A percentile compares a stretch with the other conserved stretches of the same genome.
These are phyloP conservation scores for Penicillium steckii DNA, from an alignment of 495 filamentous ascomycete species.

Conservation along the genomic window DNA sequence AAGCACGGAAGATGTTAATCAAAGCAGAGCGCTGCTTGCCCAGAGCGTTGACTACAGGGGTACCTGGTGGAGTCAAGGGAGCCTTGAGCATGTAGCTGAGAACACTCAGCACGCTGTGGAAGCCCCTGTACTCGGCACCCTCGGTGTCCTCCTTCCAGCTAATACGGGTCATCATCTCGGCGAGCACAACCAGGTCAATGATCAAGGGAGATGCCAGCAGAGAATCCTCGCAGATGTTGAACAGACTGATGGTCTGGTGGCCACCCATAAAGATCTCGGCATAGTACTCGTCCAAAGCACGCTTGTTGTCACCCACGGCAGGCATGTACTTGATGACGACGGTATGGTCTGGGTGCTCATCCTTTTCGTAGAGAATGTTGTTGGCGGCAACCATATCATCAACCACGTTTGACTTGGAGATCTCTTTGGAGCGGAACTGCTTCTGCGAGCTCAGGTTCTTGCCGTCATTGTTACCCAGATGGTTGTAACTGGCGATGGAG, in stretches of 20 bases:
- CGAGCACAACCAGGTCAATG: slow-evolving; percentile 88
- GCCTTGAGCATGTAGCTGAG: slow-evolving; percentile 99
- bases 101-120: slow-evolving; percentile 96
- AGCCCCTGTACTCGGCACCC: slow-evolving; percentile 76
- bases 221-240: slow-evolving; percentile 99
- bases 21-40: slow-evolving; percentile 94
- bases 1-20: slow-evolving; percentile 98
- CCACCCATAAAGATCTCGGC: slow-evolving; percentile 99
- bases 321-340: slow-evolving; percentile 99
- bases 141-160: slow-evolving; percentile 72
- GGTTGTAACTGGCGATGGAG: slow-evolving; percentile 98
- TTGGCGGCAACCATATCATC: slow-evolving; percentile 99
- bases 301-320: slow-evolving; percentile 98
- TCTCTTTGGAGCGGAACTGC: slow-evolving; percentile 99
- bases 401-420: slow-evolving; percentile 97
- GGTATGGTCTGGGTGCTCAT: slow-evolving; percentile 85
- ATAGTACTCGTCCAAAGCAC: slow-evolving; percentile 97
- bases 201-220: slow-evolving; percentile 96
- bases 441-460: slow-evolving; percentile 96
- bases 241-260: slow-evolving; percentile 96
- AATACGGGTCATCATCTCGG: slow-evolving; percentile 98
- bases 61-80: slow-evolving; percentile 90
- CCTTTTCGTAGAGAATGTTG: slow-evolving; percentile 79
- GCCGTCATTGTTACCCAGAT: slow-evolving; percentile 98
- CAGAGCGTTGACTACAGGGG: slow-evolving; percentile 93